Evolutionary conservation across 768 basidiomycete genomes (phyloP).

Genomic region (Suillus hirtellus): DNA sequence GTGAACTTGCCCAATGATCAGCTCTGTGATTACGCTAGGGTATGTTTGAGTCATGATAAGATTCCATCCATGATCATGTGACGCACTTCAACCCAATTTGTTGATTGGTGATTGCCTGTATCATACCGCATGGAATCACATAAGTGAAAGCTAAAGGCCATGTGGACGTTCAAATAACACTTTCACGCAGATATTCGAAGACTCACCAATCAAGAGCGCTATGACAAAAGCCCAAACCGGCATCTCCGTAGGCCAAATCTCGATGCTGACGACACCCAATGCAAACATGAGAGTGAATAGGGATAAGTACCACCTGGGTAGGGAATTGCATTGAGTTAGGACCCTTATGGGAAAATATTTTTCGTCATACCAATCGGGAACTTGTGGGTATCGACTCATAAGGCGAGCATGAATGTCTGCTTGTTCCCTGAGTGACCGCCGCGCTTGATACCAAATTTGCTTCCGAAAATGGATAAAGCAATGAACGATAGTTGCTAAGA

Average conservation of each 20-base stretch:
- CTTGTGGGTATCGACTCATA: conserved; percentile 68
- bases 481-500: conserved; percentile 30
- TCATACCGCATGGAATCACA: conserved; percentile 56
- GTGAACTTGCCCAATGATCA: conserved; percentile 62
- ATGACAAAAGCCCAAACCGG: conserved; percentile 72
- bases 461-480: conserved; percentile 68
- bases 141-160: conserved; percentile 38
- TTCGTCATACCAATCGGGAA: conserved; percentile 17
- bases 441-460: conserved; percentile 72
- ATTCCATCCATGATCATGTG: background rate
- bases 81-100: conserved; percentile 64
- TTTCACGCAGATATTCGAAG: background rate
- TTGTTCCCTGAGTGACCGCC: conserved; percentile 71
- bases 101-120: conserved; percentile 77
- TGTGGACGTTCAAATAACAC: background rate
- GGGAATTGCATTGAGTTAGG: background rate
- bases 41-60: background rate
- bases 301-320: conserved; percentile 70
- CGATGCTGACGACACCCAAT: conserved; percentile 68
- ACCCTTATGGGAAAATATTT: background rate
- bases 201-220: conserved; percentile 54
- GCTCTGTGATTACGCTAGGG: conserved; percentile 67
- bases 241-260: conserved; percentile 71
- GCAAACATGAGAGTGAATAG: conserved; percentile 73
- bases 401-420: conserved; percentile 84